These are phyloP conservation scores for Schizopora paradoxa DNA, from an alignment of 1,284 basidiomycete genomes.

Conservation along the genomic window DNA sequence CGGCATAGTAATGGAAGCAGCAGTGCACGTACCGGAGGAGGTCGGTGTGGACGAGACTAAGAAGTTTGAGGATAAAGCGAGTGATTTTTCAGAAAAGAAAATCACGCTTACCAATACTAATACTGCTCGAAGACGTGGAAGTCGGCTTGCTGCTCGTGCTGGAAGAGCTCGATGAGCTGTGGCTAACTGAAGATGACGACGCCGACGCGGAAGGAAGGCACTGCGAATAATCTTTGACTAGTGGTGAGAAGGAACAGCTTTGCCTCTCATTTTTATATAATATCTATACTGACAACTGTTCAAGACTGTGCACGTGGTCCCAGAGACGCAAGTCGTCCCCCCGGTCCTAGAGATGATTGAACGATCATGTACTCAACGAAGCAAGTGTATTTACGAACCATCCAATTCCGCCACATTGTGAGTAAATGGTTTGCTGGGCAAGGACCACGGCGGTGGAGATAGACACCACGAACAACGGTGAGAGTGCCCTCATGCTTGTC, in stretches of 20 bases:
- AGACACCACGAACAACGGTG: slow-evolving; percentile 20
- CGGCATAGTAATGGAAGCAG: too few species aligned
- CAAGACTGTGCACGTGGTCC: slow-evolving; percentile 34
- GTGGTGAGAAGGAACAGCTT: too few species aligned
- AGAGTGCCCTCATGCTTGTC: slow-evolving; percentile 22
- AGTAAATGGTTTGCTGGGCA: slow-evolving; percentile 32
- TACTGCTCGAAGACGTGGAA: background rate
- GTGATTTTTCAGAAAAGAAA: too few species aligned
- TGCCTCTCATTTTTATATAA: background rate
- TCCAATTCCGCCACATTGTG: slow-evolving; percentile 46
- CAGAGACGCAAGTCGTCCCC: slow-evolving; percentile 39
- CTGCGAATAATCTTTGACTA: slow-evolving; percentile 46
- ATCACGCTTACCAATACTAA: background rate
- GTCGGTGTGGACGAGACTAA: too few species aligned
- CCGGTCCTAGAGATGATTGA: slow-evolving; percentile 33
- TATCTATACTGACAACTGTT: slow-evolving; percentile 36
- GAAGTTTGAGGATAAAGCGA: too few species aligned
- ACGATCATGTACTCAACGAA: background rate
- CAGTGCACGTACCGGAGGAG: too few species aligned
- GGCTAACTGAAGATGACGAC: slow-evolving; percentile 9
- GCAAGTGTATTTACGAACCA: slow-evolving; percentile 32
- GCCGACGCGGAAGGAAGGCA: slow-evolving; percentile 36
- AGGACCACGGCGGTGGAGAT: slow-evolving; percentile 21
- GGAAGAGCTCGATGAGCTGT: background rate
- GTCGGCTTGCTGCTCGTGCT: background rate